phyloP scores from a whole-genome alignment of 192 early-diverging fungal species.

The Gamsiella multidivaricata region DNA sequence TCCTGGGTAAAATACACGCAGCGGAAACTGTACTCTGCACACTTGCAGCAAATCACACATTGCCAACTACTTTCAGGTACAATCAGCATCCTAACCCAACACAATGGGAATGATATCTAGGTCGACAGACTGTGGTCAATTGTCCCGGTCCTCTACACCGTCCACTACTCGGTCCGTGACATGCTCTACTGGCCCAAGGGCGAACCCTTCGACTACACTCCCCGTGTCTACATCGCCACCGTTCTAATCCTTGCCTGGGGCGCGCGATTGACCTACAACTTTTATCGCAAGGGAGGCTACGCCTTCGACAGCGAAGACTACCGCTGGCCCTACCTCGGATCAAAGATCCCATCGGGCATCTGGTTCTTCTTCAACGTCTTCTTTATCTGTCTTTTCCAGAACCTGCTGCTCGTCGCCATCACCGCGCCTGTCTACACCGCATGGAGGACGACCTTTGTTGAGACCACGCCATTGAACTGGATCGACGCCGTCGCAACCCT shows the following conservation, averaged over 20 bases:
- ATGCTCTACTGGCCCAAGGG: slow-evolving; percentile 49
- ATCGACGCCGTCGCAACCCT: slow-evolving; percentile 60
- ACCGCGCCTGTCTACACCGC: slow-evolving; percentile 62
- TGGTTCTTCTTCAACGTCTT: slow-evolving; percentile 70
- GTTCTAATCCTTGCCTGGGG: slow-evolving; percentile 76
- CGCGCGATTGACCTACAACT: slow-evolving; percentile 80
- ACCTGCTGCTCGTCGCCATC: slow-evolving; percentile 72
- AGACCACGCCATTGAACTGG: slow-evolving; percentile 35
- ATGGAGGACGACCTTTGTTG: slow-evolving; percentile 21
- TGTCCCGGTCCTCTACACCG: slow-evolving; percentile 69
- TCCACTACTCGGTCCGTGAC: slow-evolving; percentile 66
- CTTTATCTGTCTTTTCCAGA: slow-evolving; percentile 83
- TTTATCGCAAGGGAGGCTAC: slow-evolving; percentile 83
- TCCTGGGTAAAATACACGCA: slow-evolving; percentile 61
- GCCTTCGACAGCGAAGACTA: slow-evolving; percentile 75
- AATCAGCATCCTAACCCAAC: neutral
- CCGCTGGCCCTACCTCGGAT: slow-evolving; percentile 69
- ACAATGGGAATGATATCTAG: slow-evolving; percentile 5
- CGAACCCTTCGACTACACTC: slow-evolving; percentile 16
- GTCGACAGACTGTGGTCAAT: slow-evolving; percentile 87
- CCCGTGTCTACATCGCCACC: slow-evolving; percentile 49
- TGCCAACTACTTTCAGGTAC: neutral
- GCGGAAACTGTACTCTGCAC: neutral
- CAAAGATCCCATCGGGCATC: neutral
- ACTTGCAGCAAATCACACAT: neutral